Evolutionary conservation across 2,329 filamentous ascomycete genomes (phyloP).

Genomic region (Diaporthe ilicicola): DNA sequence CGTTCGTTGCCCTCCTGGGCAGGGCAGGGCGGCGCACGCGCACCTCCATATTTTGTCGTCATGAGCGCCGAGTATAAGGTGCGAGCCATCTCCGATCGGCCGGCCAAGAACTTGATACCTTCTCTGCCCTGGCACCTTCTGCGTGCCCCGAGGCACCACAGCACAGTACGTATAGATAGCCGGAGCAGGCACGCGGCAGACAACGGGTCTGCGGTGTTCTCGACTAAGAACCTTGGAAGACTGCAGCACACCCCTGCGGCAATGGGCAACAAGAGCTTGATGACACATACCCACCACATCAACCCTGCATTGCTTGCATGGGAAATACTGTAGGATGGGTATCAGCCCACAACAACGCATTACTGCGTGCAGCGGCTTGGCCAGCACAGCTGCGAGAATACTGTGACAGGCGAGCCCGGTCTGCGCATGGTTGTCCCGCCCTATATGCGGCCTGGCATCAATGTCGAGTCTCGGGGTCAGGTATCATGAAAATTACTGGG

Average conservation of each 20-base stretch:
- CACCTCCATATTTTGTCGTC: neutral
- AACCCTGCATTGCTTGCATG: neutral
- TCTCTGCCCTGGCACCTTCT: neutral
- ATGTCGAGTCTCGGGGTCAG: too few species aligned
- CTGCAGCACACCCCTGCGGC: neutral
- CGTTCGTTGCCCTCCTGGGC: neutral
- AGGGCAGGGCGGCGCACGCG: neutral
- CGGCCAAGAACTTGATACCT: neutral
- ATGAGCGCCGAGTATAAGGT: neutral
- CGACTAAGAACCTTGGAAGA: neutral
- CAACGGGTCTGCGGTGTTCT: slow-evolving; percentile 3
- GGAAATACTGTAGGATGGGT: neutral
- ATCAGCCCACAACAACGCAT: slow-evolving; percentile 1
- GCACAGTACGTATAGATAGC: neutral
- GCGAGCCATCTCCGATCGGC: slow-evolving; percentile 1
- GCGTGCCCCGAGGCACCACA: neutral
- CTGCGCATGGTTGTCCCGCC: too few species aligned
- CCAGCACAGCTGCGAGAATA: neutral
- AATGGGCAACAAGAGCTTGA: neutral
- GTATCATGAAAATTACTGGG: too few species aligned
- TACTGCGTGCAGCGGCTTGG: neutral
- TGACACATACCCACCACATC: slow-evolving; percentile 14
- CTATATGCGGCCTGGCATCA: too few species aligned
- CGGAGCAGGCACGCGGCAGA: neutral
- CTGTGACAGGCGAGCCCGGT: neutral